Percentiles rank a stretch among this genome's conserved stretches.
These are phyloP conservation scores for Pascua guehoae DNA, from an alignment of 1,284 basidiomycete species.

Conservation along the genomic window DNA sequence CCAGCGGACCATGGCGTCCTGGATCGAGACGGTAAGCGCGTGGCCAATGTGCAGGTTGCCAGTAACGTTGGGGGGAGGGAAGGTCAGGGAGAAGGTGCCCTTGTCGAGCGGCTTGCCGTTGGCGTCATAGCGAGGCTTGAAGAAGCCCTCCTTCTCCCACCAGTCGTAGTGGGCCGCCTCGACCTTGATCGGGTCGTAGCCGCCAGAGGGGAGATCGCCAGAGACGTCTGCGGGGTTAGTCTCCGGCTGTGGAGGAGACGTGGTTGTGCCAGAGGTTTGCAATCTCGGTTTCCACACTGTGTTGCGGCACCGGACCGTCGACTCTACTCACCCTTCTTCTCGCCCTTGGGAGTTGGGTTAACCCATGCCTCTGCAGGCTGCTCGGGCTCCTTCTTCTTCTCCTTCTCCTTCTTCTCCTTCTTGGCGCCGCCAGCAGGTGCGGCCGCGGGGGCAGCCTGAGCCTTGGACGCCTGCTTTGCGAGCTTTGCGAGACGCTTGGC, in stretches of 20 bases:
- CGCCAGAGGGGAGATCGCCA: conserved; percentile 68
- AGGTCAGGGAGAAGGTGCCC: conserved; percentile 80
- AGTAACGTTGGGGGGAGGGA: conserved; percentile 98
- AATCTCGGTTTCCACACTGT: background rate
- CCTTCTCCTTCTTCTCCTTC: conserved; percentile 75
- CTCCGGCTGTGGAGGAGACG: background rate
- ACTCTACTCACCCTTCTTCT: conserved; percentile 72
- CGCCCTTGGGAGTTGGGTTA: conserved; percentile 77
- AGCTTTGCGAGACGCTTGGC: conserved; percentile 57
- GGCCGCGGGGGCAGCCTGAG: conserved; percentile 43
- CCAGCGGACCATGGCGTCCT: conserved; percentile 87
- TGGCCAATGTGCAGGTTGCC: conserved; percentile 96
- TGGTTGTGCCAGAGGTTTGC: background rate
- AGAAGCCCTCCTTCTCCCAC: conserved; percentile 90
- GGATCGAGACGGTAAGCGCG: conserved; percentile 86
- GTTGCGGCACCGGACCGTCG: too few relatives aligned
- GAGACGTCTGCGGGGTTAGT: conserved; percentile 66
- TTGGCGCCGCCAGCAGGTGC: conserved; percentile 56
- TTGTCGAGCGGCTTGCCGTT: conserved; percentile 58
- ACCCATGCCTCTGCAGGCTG: conserved; percentile 65
- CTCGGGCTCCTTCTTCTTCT: conserved; percentile 61
- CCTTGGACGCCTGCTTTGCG: conserved; percentile 65
- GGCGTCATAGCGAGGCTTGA: conserved; percentile 68
- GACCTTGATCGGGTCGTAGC: conserved; percentile 92
- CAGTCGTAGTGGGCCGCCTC: conserved; percentile 98